Base-by-base conservation (phyloP, 2,329 filamentous ascomycete genomes). In the Colletotrichum lupini region DNA sequence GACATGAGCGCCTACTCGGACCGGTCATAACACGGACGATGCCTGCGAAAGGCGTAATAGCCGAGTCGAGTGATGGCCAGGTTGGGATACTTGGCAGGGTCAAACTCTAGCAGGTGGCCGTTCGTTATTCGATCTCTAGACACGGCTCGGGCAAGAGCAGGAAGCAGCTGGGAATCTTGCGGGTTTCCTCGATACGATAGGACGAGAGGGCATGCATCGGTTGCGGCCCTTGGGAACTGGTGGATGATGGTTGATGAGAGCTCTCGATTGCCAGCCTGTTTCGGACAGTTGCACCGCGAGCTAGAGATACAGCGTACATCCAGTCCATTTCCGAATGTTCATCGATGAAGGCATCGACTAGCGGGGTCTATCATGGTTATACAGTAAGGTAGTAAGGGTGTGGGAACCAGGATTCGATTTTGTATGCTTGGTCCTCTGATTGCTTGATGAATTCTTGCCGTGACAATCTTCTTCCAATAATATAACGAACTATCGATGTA, bases 21-120 rank as follows among this genome's bases (percentile, higher is more conserved):
- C 71, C 49, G 46, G 30, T 63, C n/a, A 59, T 30, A 28, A 28
- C 37, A 59, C 46, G 56, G 59, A 73, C 32, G 26, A 74, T 57
- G 73, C 53, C 73, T 62, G 70, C 52, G 26, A 55, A 62, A 69
- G 69, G 73, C 61, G 69, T 74, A 73, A 74, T 69, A 73, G 69
- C 73, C 73, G 70, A 73, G 60, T 71, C 71, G 61, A 71, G 69
- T 46, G 65, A 69, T 60, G 69, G 61, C 73, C 69, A 74, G 73
- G 73, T 74, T 74, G 73, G 73, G 73, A 74, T 68, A 74, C 73
- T 71, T 69, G 69, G 73, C 70, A 69, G 65, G 49, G 61, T 73
- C 69, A 73, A 71, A 57, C 71, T 71, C 67, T 26, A 61, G 67
- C 67, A 70, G 71, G 71, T 68, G 60, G 60, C 46, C 56, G 67